These are phyloP conservation scores for Agaricus sinodeliciosus DNA, from an alignment of 768 basidiomycete species.

Conservation along the genomic window DNA sequence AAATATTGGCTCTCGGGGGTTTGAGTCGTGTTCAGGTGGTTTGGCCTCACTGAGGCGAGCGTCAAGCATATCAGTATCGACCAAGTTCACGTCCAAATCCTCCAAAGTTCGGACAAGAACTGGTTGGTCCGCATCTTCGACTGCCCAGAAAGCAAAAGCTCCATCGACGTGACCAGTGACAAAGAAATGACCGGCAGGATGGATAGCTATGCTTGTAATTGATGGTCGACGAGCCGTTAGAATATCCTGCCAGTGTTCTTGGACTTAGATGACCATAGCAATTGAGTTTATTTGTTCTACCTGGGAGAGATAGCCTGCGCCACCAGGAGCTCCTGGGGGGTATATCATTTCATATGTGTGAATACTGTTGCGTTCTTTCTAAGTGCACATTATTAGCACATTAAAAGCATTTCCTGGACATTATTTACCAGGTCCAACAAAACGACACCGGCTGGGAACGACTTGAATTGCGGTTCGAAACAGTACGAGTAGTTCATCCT, in stretches of 20 bases:
- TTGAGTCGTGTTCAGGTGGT: constrained; percentile 8
- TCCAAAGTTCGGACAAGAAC: constrained; percentile 69
- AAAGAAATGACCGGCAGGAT: constrained; percentile 73
- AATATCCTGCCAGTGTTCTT: constrained; percentile 39
- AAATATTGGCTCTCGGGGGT: constrained; percentile 69
- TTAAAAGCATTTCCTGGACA: background rate
- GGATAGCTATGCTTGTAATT: constrained; percentile 67
- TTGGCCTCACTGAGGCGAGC: constrained; percentile 21
- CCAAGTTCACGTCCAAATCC: constrained; percentile 42
- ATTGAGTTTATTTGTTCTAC: background rate
- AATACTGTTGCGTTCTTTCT: constrained; percentile 44
- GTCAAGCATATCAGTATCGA: constrained; percentile 45
- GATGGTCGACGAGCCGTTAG: constrained; percentile 60
- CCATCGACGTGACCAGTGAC: constrained; percentile 81
- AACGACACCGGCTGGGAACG: constrained; percentile 47
- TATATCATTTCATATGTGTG: constrained; percentile 65
- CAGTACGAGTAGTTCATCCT: constrained; percentile 11
- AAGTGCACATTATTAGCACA: background rate
- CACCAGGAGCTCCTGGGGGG: constrained; percentile 80
- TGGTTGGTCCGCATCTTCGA: constrained; percentile 71
- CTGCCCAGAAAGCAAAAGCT: constrained; percentile 76
- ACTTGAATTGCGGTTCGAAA: constrained; percentile 1
- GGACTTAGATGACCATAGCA: background rate
- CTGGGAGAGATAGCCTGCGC: constrained; percentile 46
- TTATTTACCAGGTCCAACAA: constrained; percentile 49